Conservation (phyloP, 345 rosid species). For the Lepidium africanum region DNA sequence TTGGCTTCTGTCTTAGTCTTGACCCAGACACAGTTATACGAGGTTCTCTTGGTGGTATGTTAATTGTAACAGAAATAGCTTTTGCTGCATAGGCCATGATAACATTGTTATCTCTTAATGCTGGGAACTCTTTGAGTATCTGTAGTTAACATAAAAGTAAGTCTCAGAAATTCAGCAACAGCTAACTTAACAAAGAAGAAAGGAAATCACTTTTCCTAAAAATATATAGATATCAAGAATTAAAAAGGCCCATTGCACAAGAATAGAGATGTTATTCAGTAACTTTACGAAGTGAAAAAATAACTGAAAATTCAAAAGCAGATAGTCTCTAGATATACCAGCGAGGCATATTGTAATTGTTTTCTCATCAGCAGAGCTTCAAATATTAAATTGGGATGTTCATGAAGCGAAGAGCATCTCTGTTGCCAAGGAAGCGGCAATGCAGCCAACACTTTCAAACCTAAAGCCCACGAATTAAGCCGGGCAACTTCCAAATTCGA, state of each 20-base stretch:
- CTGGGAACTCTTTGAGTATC: constrained; percentile 91
- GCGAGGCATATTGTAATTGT: constrained; percentile 78
- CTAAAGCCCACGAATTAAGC: constrained; percentile 98
- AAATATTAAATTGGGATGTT: constrained; percentile 84
- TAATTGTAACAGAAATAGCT: constrained; percentile 69
- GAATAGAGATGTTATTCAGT: constrained; percentile 1
- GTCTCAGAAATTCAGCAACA: constrained; percentile 11
- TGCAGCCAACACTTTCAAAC: constrained; percentile 90
- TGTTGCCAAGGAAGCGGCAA: constrained; percentile 99
- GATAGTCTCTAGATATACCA: constrained; percentile 40
- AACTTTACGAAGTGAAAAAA: neutral
- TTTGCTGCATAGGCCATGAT: constrained; percentile 81
- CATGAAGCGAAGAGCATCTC: constrained; percentile 93
- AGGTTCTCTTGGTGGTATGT: constrained; percentile 67
- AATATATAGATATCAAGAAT: neutral
- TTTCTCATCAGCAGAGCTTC: constrained; percentile 98
- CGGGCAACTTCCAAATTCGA: constrained; percentile 71
- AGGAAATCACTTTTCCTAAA: neutral
- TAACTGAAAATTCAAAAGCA: neutral
- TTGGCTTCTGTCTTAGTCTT: constrained; percentile 57
- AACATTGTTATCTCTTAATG: constrained; percentile 65
- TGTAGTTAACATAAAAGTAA: constrained; percentile 32
- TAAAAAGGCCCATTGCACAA: neutral
- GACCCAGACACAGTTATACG: constrained; percentile 68
- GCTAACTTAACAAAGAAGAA: neutral